Percentiles rank a stretch among this genome's conserved stretches.
phyloP scores from a whole-genome alignment of 345 rosid genomes.

The Adansonia digitata region DNA sequence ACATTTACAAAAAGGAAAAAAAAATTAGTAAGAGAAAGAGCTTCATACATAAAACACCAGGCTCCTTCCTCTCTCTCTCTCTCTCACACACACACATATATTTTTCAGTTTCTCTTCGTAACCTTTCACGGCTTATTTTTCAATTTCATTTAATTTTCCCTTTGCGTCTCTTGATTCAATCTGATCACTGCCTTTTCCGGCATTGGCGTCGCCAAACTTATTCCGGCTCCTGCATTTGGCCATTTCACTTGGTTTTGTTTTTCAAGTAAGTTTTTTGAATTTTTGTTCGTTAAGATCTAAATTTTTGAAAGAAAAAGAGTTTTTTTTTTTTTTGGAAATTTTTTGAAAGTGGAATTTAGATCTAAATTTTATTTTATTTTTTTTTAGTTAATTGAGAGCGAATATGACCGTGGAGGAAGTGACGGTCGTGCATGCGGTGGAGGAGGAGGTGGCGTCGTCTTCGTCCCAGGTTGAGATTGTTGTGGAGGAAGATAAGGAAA shows the following conservation, averaged over 20 bases:
- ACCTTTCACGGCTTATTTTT: neutral
- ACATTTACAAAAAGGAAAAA: neutral
- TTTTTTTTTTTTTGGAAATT: neutral
- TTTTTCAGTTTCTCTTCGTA: neutral
- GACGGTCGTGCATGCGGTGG: conserved; percentile 34
- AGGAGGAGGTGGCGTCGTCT: conserved; percentile 3
- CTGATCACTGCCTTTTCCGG: neutral
- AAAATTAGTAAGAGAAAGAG: neutral
- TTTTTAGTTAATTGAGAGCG: neutral
- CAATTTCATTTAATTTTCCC: neutral
- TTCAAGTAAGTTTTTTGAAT: neutral
- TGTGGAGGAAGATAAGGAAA: conserved; percentile 17
- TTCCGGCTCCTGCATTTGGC: neutral
- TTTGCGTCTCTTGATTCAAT: neutral
- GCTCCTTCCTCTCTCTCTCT: neutral
- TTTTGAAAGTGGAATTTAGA: neutral
- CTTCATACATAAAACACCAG: neutral
- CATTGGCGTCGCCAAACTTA: conserved; percentile 2
- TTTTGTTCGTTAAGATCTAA: neutral
- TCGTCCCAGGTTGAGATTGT: conserved; percentile 30
- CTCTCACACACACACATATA: neutral
- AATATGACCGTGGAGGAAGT: conserved; percentile 55
- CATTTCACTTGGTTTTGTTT: neutral
- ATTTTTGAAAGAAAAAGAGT: neutral
- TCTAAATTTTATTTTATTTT: neutral